These are phyloP conservation scores for Trichophaea hybrida DNA, from an alignment of 2,329 filamentous ascomycete species.

Conservation along the genomic window DNA sequence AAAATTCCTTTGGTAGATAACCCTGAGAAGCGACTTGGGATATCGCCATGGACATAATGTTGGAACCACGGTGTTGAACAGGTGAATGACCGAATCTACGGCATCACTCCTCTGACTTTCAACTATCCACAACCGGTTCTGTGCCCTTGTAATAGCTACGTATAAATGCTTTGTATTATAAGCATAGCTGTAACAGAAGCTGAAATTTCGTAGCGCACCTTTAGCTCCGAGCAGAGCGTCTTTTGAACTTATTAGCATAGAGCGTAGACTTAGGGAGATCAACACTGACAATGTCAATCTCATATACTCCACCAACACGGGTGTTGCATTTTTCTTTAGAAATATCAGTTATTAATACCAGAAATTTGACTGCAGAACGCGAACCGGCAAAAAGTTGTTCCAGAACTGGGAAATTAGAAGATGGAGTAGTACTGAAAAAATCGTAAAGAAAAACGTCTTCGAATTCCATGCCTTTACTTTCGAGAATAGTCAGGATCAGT, in stretches of 20 bases:
- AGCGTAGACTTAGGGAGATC: not conserved
- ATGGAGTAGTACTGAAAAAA: constrained; percentile 21
- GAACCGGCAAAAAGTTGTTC: not conserved
- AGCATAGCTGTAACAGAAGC: not conserved
- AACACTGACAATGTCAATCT: not conserved
- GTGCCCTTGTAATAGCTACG: not conserved
- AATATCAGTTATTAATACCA: constrained; percentile 1
- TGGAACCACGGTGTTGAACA: not conserved
- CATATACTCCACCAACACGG: not conserved
- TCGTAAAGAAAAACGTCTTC: constrained; percentile 30
- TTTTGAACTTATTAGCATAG: not conserved
- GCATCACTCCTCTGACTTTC: not conserved
- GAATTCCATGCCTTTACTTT: constrained; percentile 32
- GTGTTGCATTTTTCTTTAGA: not conserved
- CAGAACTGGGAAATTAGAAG: not conserved
- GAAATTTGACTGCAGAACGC: not conserved
- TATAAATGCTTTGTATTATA: not conserved
- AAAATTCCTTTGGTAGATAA: not conserved
- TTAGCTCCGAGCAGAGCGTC: constrained; percentile 12
- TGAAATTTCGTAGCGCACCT: constrained; percentile 1
- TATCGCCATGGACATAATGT: not conserved
- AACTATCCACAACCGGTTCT: not conserved
- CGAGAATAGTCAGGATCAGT: constrained; percentile 29
- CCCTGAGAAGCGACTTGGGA: no score
- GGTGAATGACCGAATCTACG: not conserved